phyloP scores from a whole-genome alignment of 2,329 filamentous ascomycete genomes.

The Verticillium alfalfae region DNA sequence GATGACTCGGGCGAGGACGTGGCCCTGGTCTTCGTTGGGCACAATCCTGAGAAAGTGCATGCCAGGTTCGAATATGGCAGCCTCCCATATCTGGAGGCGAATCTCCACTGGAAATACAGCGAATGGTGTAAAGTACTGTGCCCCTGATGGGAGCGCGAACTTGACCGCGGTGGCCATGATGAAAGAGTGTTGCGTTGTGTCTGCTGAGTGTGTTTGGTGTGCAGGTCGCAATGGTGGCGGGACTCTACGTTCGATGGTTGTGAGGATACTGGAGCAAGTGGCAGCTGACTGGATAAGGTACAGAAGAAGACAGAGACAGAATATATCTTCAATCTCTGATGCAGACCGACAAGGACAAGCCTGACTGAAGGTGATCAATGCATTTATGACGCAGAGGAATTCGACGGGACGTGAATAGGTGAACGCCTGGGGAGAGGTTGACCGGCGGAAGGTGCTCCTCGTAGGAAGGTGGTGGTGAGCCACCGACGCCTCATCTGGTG shows the following conservation, averaged over 20 bases:
- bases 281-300: background rate
- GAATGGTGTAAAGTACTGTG: constrained; percentile 23
- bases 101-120: constrained; percentile 25
- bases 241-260: background rate
- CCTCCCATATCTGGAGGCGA: constrained; percentile 27
- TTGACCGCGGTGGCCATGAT: constrained; percentile 13
- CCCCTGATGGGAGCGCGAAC: constrained; percentile 24
- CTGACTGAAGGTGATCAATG: background rate
- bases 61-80: constrained; percentile 22
- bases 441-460: background rate
- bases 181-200: no score
- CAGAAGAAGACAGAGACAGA: background rate
- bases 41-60: constrained; percentile 26
- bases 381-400: background rate
- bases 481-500: background rate
- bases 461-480: background rate
- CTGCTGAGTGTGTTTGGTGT: background rate
- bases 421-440: background rate
- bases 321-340: background rate
- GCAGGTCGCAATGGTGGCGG: background rate
- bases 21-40: constrained; percentile 13
- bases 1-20: constrained; percentile 2
- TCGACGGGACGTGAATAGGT: background rate
- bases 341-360: background rate
- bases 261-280: background rate